Evolutionary conservation across 2,329 filamentous ascomycete genomes (phyloP), one percentile per base, ranked within the genome.

Genomic region (Fusarium sublunatum): DNA sequence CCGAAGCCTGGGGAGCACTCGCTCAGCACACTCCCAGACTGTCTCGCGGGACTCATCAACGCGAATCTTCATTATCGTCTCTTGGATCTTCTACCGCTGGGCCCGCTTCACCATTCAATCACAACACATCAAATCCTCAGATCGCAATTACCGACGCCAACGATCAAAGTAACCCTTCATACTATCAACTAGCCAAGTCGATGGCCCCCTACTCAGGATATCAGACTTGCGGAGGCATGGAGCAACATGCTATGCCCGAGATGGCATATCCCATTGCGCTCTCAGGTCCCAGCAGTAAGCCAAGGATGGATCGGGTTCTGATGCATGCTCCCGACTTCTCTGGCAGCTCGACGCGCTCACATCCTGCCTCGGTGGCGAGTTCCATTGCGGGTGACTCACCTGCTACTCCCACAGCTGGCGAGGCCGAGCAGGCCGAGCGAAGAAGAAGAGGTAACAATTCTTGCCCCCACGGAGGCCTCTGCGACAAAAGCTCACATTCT

Each of bases 11-110:
- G 79, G 72, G 76, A 51, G 61, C 69, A 22, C 61, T 73, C 51
- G 71, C 72, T 56, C 78, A 79, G 58, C 72, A 76, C 58, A 76
- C 76, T 34, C 73, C 76, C 22, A 77, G 76, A 68, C 61, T 75
- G 35, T 73, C 74, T 53, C 77, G 79, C 13, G 72, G 79, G 34
- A 69, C 78, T 25, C 86, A 88, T 68, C 80, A 88, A 41, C 82
- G 86, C 65, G 85, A 88, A 63, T 85, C 86, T 3, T 88, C 86
- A 7, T 75, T 86, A 34, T 88, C 86, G 0, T 88, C 86, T 0
- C 68, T 88, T 36, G 85, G 83, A 10, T 88, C 86, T 24, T 88
- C 86, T 2, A 62, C 58, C 1, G 80, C 83, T 32, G 84, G 83
- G n/a, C 86, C 86, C 15, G 78, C 82, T 0, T 88, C 86, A 15